These are phyloP conservation scores for Termitomyces sp. DNA, from an alignment of 768 basidiomycete species.

Conservation along the genomic window DNA sequence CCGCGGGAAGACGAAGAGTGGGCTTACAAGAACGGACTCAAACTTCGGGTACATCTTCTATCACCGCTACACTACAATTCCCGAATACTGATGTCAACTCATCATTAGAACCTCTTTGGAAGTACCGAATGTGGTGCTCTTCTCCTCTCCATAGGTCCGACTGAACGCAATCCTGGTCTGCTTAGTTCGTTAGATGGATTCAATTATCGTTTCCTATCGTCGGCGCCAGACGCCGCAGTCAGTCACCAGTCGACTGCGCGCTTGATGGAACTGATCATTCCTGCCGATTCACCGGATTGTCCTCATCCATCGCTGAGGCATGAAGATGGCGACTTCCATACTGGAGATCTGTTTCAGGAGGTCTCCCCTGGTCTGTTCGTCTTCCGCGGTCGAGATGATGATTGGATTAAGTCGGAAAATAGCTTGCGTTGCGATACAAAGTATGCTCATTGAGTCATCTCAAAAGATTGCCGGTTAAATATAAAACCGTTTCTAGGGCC, in stretches of 20 bases:
- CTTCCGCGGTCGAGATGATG: constrained; percentile 59
- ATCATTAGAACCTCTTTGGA: constrained; percentile 67
- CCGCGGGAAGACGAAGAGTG: constrained; percentile 69
- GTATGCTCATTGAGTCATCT: constrained; percentile 27
- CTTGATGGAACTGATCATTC: constrained; percentile 56
- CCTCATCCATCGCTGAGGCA: constrained; percentile 47
- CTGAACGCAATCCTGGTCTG: constrained; percentile 43
- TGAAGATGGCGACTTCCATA: constrained; percentile 60
- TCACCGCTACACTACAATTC: constrained; percentile 10
- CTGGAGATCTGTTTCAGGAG: constrained; percentile 64
- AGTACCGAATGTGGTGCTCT: constrained; percentile 78
- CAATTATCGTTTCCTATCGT: constrained; percentile 63
- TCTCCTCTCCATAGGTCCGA: constrained; percentile 54
- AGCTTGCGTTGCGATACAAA: constrained; percentile 65
- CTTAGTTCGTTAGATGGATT: constrained; percentile 58
- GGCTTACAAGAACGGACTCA: constrained; percentile 60
- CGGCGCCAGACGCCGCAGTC: constrained; percentile 32
- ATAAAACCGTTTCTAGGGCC: constrained; percentile 32
- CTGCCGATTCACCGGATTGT: constrained; percentile 52
- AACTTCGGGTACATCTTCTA: constrained; percentile 46
- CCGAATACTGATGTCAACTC: constrained; percentile 18
- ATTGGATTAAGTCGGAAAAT: constrained; percentile 72
- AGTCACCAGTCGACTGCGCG: constrained; percentile 41
- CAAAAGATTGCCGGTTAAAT: constrained; percentile 5
- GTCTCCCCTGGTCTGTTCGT: constrained; percentile 42